Evolutionary conservation across 2,329 filamentous ascomycete species (phyloP), one percentile per base, ranked within the genome.

Genomic region (Xylariaceae sp.): DNA sequence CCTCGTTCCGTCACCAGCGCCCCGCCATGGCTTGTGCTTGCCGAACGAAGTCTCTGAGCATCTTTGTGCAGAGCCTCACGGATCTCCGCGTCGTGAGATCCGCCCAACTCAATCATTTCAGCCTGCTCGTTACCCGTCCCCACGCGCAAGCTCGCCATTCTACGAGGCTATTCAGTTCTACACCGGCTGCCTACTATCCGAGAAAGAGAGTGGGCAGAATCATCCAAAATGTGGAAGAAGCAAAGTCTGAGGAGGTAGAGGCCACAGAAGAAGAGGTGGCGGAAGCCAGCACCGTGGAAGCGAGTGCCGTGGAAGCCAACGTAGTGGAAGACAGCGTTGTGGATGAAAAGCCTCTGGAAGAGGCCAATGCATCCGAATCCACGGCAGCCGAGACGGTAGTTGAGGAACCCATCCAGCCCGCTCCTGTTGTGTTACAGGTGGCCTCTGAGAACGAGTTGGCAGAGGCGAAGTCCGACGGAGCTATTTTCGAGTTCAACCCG

Each of bases 1-100:
- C 37, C 23, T 30, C 23, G 23, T 30, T 30, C n/a, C 51, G 9
- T 55, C 51, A 10, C 15, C n/a, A 50, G n/a, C 10, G 9, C 56
- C 9, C 8, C 23, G 68, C 62, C 52, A 82, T 82, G 80, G 74
- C 68, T 62, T 82, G 80, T 67, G 70, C 75, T 18, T 83, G 80
- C 62, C 76, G 78, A 59, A 73, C 72, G 5, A 71, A 73, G 35
- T 74, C 80, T 7, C 68, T 81, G 65, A 72, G 74, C 56, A 73
- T 77, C n/a, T 83, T 83, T 60, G 69, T 82, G 10, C 76, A 75
- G 61, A 78, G 74, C 35, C 71, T 83, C 9, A 70, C 70, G 2
- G 67, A 65, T 53, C 47, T 72, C 9, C 67, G 65, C 48, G 10
- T 72, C 37, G 7, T 60, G 30, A 59, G 60, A 58, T 56, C 61